A percentile compares a stretch with the other conserved stretches of the same genome.
phyloP scores from a whole-genome alignment of 2,329 filamentous ascomycete species.

The Fusarium nelsonii region DNA sequence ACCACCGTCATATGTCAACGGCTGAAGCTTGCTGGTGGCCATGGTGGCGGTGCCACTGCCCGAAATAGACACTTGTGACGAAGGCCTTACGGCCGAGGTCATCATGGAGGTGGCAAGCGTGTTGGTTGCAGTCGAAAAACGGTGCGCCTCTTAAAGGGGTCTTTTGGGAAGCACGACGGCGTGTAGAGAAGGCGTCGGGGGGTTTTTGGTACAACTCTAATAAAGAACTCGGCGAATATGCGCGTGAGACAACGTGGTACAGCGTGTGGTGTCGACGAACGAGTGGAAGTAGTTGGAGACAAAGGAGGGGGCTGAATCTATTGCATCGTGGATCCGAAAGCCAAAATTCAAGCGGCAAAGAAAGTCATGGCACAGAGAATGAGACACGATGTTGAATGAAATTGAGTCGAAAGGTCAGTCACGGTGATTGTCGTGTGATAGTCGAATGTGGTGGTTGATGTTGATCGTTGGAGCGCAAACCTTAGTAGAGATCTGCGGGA shows the following conservation, averaged over 20 bases:
- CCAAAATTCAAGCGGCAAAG: conserved; percentile 40
- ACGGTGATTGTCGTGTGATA: neutral
- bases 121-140: conserved; percentile 27
- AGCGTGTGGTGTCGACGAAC: conserved; percentile 35
- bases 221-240: conserved; percentile 25
- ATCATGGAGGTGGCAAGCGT: conserved; percentile 35
- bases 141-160: conserved; percentile 32
- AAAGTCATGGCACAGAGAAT: conserved; percentile 43
- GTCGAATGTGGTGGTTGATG: conserved; percentile 12
- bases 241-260: conserved; percentile 31
- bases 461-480: conserved; percentile 27
- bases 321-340: conserved; percentile 45
- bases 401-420: conserved; percentile 6
- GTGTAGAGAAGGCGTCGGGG: conserved; percentile 3
- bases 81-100: conserved; percentile 43
- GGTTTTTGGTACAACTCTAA: conserved; percentile 22
- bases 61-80: conserved; percentile 43
- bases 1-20: conserved; percentile 47
- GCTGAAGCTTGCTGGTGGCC: conserved; percentile 49
- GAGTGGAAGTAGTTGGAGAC: conserved; percentile 43
- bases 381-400: conserved; percentile 6
- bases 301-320: conserved; percentile 41
- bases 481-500: conserved; percentile 44
- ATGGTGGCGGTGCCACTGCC: conserved; percentile 47
- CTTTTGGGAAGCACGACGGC: conserved; percentile 16